These are phyloP conservation scores for Trametes polyzona DNA, from an alignment of 1,284 basidiomycete species.

Conservation along the genomic window DNA sequence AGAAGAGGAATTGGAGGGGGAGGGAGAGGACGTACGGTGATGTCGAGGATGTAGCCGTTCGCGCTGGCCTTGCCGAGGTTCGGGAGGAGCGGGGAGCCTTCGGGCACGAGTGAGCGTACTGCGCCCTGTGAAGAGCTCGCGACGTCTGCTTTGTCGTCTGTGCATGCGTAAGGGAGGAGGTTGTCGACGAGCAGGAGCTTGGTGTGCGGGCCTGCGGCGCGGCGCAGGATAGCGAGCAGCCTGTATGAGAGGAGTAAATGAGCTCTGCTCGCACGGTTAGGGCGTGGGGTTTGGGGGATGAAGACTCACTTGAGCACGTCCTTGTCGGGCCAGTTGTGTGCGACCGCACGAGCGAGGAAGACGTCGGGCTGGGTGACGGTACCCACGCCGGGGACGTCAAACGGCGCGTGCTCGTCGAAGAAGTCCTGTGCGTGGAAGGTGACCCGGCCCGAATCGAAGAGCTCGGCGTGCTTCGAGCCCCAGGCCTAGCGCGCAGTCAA, in stretches of 20 bases:
- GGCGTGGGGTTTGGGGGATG: no score
- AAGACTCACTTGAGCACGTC: slow-evolving; percentile 10
- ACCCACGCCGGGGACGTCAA: slow-evolving; percentile 13
- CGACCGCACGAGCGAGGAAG: slow-evolving; percentile 24
- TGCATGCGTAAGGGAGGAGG: slow-evolving; percentile 25
- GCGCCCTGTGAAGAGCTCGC: slow-evolving; percentile 7
- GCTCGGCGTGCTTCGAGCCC: slow-evolving; percentile 20
- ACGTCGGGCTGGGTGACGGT: slow-evolving; percentile 17
- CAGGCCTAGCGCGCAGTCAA: slow-evolving; percentile 10
- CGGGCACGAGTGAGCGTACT: slow-evolving; percentile 17
- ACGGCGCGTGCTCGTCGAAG: slow-evolving; percentile 19
- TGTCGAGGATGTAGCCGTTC: slow-evolving; percentile 19
- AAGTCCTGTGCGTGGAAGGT: slow-evolving; percentile 23
- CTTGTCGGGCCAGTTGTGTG: slow-evolving; percentile 27
- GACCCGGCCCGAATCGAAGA: slow-evolving; percentile 15
- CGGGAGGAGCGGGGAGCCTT: slow-evolving; percentile 22
- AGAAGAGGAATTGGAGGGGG: no score
- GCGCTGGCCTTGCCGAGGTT: slow-evolving; percentile 24
- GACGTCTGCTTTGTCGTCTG: slow-evolving; percentile 12
- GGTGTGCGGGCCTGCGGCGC: slow-evolving; percentile 20
- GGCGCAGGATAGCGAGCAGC: slow-evolving; percentile 19
- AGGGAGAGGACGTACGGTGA: slow-evolving; percentile 5
- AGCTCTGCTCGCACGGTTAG: neutral
- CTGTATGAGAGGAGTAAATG: neutral
- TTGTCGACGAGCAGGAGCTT: slow-evolving; percentile 25